Base-by-base conservation (phyloP, 805 yeast genomes). In the Zygosaccharomyces siamensis region DNA sequence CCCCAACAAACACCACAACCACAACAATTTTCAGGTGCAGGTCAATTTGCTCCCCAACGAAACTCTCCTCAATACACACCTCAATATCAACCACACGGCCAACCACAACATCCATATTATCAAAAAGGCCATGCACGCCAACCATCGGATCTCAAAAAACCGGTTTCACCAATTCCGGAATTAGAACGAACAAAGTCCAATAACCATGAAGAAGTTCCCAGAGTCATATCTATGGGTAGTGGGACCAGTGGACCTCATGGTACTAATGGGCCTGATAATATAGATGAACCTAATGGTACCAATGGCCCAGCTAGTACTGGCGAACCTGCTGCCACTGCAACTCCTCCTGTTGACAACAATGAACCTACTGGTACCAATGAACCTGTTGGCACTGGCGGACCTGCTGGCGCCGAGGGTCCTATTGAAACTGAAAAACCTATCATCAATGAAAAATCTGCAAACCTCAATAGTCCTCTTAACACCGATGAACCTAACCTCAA, bases 121-220 rank as follows among this genome's bases (percentile, higher is more conserved):
- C 24, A 40, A 16, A 40, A 35, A 5, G 38, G 38, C 16, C 46
- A 33, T 24, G 43, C 37, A 18, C 53, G 53, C 20, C 43, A 39
- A 21, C 14, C 28, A 27, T 37, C 30, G 2, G 49, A 46, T 7
- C 42, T 46, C 14, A 43, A 46, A 32, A 51, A 51, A 30, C 55
- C 55, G 3, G 48, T 51, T 3, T 51, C 55, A 12, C 55, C 55
- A 10, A 47, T 51, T 30, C 55, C 55, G 5, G 47, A 37, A 28
- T 38, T 51, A 6, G 39, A 27, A 33, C 27, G n/a, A 4, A 24
- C 46, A 14, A 24, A 23, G 7, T 23, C 47, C 16, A 14, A 33
- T 7, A 16, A 33, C 11, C 16, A 14, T 33, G 37, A 33, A 14
- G 20, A 16, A 2, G 37, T 7, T 33, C 37, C 37, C 10, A 33